These are phyloP conservation scores for Aspergillus avenaceus DNA, from an alignment of 495 filamentous ascomycete genomes.

Conservation along the genomic window DNA sequence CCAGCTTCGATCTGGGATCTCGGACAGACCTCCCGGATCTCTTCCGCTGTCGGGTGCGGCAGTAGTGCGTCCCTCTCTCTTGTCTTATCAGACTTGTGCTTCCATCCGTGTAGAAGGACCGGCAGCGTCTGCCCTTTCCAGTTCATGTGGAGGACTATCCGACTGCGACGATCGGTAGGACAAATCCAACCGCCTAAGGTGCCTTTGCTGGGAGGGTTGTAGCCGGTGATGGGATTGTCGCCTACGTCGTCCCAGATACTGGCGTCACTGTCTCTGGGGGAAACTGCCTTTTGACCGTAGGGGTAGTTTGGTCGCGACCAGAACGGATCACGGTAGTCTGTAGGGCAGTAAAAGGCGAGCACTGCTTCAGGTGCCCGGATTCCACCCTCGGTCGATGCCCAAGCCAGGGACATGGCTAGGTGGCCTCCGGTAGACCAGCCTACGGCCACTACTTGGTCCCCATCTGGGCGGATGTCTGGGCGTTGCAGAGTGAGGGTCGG, in stretches of 20 bases:
- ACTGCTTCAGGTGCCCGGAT: slow-evolving; percentile 42
- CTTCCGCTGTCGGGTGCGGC: slow-evolving; percentile 9
- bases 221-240: too few relatives aligned
- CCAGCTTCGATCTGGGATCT: slow-evolving; percentile 32
- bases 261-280: too few relatives aligned
- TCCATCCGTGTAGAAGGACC: slow-evolving; percentile 31
- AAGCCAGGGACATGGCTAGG: slow-evolving; percentile 46
- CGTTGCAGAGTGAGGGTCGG: slow-evolving; percentile 23
- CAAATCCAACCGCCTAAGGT: too few relatives aligned
- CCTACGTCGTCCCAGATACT: too few relatives aligned
- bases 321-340: too few relatives aligned
- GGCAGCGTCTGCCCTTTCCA: slow-evolving; percentile 39
- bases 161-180: slow-evolving; percentile 30
- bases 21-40: slow-evolving; percentile 28
- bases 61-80: too few relatives aligned
- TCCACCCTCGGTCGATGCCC: slow-evolving; percentile 22
- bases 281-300: too few relatives aligned
- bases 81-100: too few relatives aligned
- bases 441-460: slow-evolving; percentile 37
- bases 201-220: too few relatives aligned
- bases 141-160: slow-evolving; percentile 42
- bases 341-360: slow-evolving; percentile 51
- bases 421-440: slow-evolving; percentile 55
- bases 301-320: too few relatives aligned
- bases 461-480: slow-evolving; percentile 29